phyloP scores from a whole-genome alignment of 768 basidiomycete species.

The Psilocybe tampanensis region DNA sequence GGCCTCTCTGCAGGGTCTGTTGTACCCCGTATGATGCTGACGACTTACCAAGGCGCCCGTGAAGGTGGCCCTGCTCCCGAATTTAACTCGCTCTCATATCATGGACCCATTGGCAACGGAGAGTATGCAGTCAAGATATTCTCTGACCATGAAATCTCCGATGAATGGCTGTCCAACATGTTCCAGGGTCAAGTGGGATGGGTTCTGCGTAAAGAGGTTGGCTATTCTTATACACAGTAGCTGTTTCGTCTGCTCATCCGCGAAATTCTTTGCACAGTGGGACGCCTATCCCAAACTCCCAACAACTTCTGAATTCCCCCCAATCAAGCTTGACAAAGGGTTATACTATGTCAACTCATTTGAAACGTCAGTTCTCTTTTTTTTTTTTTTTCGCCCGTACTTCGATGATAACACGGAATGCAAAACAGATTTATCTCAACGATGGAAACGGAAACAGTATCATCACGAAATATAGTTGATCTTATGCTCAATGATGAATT shows the following conservation, averaged over 20 bases:
- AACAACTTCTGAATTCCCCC: conserved; percentile 70
- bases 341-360: conserved; percentile 93
- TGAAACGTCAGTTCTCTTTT: conserved; percentile 66
- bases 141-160: conserved; percentile 62
- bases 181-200: conserved; percentile 76
- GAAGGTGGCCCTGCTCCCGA: conserved; percentile 57
- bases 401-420: conserved; percentile 2
- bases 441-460: conserved; percentile 92
- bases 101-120: conserved; percentile 54
- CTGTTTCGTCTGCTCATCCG: no score
- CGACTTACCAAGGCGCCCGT: conserved; percentile 60
- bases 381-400: no score
- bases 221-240: conserved; percentile 13
- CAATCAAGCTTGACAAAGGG: conserved; percentile 74
- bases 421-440: conserved; percentile 73
- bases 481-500: conserved; percentile 76
- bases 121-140: conserved; percentile 90
- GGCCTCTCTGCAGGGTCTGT: conserved; percentile 43
- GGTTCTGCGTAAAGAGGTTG: conserved; percentile 79
- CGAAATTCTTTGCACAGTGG: conserved; percentile 53
- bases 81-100: conserved; percentile 89
- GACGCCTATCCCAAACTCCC: conserved; percentile 77
- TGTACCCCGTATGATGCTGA: conserved; percentile 70
- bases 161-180: conserved; percentile 68
- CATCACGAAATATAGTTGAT: conserved; percentile 83